These are phyloP conservation scores for Pyrus betulifolia DNA, from an alignment of 306 rosid species.

Conservation along the genomic window DNA sequence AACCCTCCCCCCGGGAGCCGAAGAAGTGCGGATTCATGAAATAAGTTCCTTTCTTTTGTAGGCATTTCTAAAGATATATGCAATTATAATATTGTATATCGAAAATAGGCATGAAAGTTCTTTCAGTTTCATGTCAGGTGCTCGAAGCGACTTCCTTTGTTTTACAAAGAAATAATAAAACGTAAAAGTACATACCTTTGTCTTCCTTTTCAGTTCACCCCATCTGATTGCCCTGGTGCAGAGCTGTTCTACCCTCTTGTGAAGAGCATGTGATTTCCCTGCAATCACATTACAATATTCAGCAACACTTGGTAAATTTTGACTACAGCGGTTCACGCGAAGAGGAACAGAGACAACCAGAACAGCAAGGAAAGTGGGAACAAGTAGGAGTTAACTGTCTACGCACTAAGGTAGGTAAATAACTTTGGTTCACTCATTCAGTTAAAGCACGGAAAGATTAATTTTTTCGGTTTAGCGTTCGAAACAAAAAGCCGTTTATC, in stretches of 20 bases:
- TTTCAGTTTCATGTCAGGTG: background rate
- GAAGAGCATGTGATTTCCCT: slow-evolving; percentile 66
- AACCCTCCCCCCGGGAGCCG: background rate
- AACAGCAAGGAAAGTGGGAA: background rate
- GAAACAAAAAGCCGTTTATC: background rate
- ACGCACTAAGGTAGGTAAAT: background rate
- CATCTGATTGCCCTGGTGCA: slow-evolving; percentile 58
- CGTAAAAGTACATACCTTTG: slow-evolving; percentile 28
- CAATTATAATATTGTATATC: no score
- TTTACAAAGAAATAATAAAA: background rate
- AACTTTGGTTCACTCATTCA: background rate
- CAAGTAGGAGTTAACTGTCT: background rate
- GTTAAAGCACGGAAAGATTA: background rate
- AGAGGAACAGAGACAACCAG: background rate
- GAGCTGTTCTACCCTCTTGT: slow-evolving; percentile 56
- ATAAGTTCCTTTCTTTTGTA: background rate
- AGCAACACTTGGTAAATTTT: background rate
- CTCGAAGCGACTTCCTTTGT: background rate
- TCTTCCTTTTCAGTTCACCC: slow-evolving; percentile 48
- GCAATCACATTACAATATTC: slow-evolving; percentile 12
- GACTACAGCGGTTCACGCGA: background rate
- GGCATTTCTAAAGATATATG: background rate
- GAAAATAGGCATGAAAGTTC: background rate
- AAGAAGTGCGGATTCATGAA: background rate
- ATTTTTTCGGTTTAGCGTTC: background rate